Evolutionary conservation across 1,284 basidiomycete genomes (phyloP).

Genomic region (Chondrostereum purpureum): DNA sequence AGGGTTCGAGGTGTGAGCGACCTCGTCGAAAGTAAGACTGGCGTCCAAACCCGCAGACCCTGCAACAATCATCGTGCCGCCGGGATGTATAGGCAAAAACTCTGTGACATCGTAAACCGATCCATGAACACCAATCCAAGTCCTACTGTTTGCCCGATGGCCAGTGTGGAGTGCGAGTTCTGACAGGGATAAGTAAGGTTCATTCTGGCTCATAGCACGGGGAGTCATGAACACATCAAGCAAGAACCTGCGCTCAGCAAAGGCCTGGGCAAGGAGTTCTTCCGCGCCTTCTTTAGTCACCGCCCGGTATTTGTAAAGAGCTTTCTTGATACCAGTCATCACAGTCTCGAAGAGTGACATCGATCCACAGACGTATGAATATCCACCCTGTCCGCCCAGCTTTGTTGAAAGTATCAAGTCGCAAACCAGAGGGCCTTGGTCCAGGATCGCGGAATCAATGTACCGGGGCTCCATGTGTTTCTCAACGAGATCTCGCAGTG

Average conservation of each 20-base stretch:
- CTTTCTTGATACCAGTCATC: constrained; percentile 8
- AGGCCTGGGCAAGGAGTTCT: constrained; percentile 10
- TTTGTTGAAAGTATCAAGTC: constrained; percentile 12
- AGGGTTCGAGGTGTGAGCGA: constrained; percentile 10
- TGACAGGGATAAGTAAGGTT: constrained; percentile 8
- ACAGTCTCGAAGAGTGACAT: constrained; percentile 11
- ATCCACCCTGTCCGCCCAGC: constrained; percentile 9
- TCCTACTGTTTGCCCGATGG: constrained; percentile 7
- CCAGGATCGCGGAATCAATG: constrained; percentile 9
- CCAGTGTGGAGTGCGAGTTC: constrained; percentile 10
- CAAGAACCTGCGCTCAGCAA: constrained; percentile 12
- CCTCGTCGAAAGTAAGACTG: constrained; percentile 9
- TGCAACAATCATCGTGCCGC: constrained; percentile 11
- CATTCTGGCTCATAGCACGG: constrained; percentile 9
- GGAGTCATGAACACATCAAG: constrained; percentile 12
- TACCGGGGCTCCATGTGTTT: constrained; percentile 11
- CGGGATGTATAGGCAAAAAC: constrained; percentile 11
- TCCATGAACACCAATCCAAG: constrained; percentile 12
- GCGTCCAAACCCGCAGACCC: constrained; percentile 9
- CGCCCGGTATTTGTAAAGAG: constrained; percentile 9
- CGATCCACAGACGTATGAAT: constrained; percentile 9
- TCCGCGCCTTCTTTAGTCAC: constrained; percentile 11
- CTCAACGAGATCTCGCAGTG: constrained; percentile 8
- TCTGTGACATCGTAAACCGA: constrained; percentile 11
- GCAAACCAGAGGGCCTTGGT: constrained; percentile 8